A percentile compares a stretch with the other conserved stretches of the same genome.
Conservation (phyloP, 768 basidiomycete genomes). For the Hygrocybe coccinea region DNA sequence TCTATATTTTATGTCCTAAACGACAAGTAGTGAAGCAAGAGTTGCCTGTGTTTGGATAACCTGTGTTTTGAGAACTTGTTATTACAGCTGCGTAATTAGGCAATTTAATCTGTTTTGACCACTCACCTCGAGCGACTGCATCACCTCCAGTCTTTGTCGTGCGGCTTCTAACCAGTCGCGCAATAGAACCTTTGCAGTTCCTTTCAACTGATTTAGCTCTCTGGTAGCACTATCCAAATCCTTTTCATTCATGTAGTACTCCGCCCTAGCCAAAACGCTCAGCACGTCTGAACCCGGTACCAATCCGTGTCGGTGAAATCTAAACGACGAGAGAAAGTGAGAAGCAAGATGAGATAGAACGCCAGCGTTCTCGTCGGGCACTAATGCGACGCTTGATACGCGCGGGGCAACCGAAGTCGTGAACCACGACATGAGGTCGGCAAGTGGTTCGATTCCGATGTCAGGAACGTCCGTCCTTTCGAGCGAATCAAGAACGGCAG, state of each 20-base stretch:
- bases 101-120: background rate
- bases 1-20: constrained; percentile 37
- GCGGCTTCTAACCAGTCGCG: constrained; percentile 92
- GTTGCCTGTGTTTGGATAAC: constrained; percentile 82
- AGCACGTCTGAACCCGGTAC: constrained; percentile 79
- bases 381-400: constrained; percentile 83
- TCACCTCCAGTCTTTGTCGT: constrained; percentile 79
- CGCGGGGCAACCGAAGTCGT: constrained; percentile 74
- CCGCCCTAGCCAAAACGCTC: constrained; percentile 82
- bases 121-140: constrained; percentile 83
- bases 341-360: constrained; percentile 83
- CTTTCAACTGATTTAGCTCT: constrained; percentile 86
- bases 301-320: constrained; percentile 77
- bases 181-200: constrained; percentile 68
- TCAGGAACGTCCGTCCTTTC: constrained; percentile 72
- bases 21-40: constrained; percentile 70
- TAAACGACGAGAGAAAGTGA: constrained; percentile 65
- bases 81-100: background rate
- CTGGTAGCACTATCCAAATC: constrained; percentile 85
- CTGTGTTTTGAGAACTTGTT: constrained; percentile 37
- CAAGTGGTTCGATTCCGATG: constrained; percentile 80
- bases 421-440: constrained; percentile 91
- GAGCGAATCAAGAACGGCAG: constrained; percentile 62
- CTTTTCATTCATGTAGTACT: constrained; percentile 86
- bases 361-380: constrained; percentile 87